A percentile compares a stretch with the other conserved stretches of the same genome.
phyloP scores from a whole-genome alignment of 2,329 filamentous ascomycete species.

The Sclerotiophoma versabilis region DNA sequence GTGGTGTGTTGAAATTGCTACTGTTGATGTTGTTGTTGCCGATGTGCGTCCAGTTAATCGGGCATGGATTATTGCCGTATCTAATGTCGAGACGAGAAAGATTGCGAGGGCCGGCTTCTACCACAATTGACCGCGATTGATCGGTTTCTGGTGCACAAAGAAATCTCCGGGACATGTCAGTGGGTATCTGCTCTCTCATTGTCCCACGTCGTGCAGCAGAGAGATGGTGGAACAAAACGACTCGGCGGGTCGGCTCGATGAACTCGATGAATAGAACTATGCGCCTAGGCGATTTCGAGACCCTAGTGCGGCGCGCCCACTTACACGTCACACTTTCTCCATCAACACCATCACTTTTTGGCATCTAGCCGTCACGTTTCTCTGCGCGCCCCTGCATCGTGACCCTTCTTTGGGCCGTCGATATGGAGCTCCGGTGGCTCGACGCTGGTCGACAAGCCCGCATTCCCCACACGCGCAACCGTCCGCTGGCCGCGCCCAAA shows the following conservation, averaged over 20 bases:
- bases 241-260: constrained; percentile 32
- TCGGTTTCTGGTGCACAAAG: constrained; percentile 23
- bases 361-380: constrained; percentile 28
- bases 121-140: constrained; percentile 17
- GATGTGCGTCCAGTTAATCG: too few relatives aligned
- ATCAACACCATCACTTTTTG: constrained; percentile 30
- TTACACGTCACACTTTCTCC: constrained; percentile 40
- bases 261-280: constrained; percentile 12
- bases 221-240: constrained; percentile 24
- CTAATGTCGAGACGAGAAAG: too few relatives aligned
- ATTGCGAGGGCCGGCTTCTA: constrained; percentile 3
- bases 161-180: constrained; percentile 21
- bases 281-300: constrained; percentile 5
- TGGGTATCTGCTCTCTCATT: constrained; percentile 19
- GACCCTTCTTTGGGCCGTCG: constrained; percentile 32
- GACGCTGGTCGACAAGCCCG: constrained; percentile 26
- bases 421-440: constrained; percentile 24
- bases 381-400: constrained; percentile 39
- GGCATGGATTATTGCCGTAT: too few relatives aligned
- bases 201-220: constrained; percentile 34
- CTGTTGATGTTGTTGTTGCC: too few relatives aligned
- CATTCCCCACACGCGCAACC: constrained; percentile 31
- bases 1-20: too few relatives aligned
- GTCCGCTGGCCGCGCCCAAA: constrained; percentile 24
- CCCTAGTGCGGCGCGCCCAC: constrained; percentile 22